Conservation (phyloP, 371 early-diverging fungal genomes). For the Mycotypha africana region DNA sequence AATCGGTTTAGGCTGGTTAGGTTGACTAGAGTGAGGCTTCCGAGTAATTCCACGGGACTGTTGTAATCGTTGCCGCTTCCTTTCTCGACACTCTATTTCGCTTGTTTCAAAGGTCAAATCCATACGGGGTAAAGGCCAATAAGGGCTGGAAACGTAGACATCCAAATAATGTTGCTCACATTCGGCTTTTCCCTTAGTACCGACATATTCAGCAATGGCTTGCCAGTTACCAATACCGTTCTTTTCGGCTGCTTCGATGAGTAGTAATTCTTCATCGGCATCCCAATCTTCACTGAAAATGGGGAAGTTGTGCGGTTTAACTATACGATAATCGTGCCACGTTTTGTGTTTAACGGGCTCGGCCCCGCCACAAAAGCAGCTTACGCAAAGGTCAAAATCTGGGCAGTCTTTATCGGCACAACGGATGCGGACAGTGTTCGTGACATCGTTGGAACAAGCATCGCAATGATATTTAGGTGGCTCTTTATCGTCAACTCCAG, state of each 20-base stretch:
- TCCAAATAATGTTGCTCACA: constrained; percentile 90
- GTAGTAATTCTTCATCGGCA: constrained; percentile 94
- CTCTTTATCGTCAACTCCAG: constrained; percentile 41
- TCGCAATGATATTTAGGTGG: constrained; percentile 84
- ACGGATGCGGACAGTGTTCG: constrained; percentile 82
- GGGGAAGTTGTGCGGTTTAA: constrained; percentile 84
- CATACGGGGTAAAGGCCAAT: constrained; percentile 79
- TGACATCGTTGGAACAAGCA: constrained; percentile 85
- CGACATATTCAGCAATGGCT: constrained; percentile 90
- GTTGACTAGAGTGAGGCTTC: constrained; percentile 22
- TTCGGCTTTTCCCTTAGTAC: constrained; percentile 84
- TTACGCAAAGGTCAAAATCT: constrained; percentile 94
- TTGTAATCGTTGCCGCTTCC: constrained; percentile 33
- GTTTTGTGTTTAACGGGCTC: constrained; percentile 84
- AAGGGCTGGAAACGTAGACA: constrained; percentile 70
- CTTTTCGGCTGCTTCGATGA: constrained; percentile 89
- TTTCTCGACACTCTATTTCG: constrained; percentile 36
- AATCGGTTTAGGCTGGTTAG: constrained; percentile 52
- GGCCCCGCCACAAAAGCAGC: constrained; percentile 85
- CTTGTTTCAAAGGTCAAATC: constrained; percentile 36
- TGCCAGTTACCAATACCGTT: constrained; percentile 98
- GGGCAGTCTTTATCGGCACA: constrained; percentile 82
- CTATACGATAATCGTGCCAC: constrained; percentile 85
- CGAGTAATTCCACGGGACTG: constrained; percentile 35
- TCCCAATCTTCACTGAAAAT: constrained; percentile 90